Evolutionary conservation across 2,329 filamentous ascomycete species (phyloP).

Genomic region (Dactylellina drechsleri): DNA sequence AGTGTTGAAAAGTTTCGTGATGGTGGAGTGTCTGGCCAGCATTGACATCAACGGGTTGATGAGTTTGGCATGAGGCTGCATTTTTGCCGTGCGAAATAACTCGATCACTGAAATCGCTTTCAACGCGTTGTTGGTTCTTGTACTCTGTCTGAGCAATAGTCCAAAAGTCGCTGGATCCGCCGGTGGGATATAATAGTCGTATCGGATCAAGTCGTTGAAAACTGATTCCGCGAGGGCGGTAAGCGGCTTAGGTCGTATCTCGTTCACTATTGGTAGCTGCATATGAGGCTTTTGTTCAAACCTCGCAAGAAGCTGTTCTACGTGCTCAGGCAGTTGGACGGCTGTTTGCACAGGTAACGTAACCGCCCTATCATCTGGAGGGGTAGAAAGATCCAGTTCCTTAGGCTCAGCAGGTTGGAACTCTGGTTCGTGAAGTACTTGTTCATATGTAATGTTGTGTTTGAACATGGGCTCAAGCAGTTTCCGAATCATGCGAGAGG

Average conservation of each 20-base stretch:
- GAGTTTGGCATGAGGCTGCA: slow-evolving; percentile 28
- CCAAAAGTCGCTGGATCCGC: slow-evolving; percentile 50
- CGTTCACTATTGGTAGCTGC: slow-evolving; percentile 39
- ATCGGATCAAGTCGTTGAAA: slow-evolving; percentile 32
- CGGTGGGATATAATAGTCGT: slow-evolving; percentile 35
- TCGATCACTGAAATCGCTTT: slow-evolving; percentile 40
- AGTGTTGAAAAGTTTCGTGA: slow-evolving; percentile 25
- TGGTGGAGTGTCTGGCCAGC: slow-evolving; percentile 22
- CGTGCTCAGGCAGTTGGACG: slow-evolving; percentile 29
- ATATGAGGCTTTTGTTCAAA: slow-evolving; percentile 29
- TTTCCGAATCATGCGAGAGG: slow-evolving; percentile 37
- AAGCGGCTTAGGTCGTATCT: slow-evolving; percentile 43
- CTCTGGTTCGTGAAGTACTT: slow-evolving; percentile 40
- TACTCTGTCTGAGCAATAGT: slow-evolving; percentile 28
- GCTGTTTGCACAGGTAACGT: background rate
- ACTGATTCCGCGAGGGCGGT: slow-evolving; percentile 14
- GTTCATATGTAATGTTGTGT: slow-evolving; percentile 38
- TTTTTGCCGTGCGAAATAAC: slow-evolving; percentile 37
- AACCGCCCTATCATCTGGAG: background rate
- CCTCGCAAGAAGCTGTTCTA: slow-evolving; percentile 35
- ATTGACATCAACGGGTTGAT: slow-evolving; percentile 34
- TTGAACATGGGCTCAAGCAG: slow-evolving; percentile 42
- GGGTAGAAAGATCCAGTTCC: slow-evolving; percentile 5
- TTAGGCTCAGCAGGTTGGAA: slow-evolving; percentile 24
- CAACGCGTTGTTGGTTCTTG: slow-evolving; percentile 27